A percentile compares a stretch with the other conserved stretches of the same genome.
Conservation (phyloP, 306 rosid species). For the Crataegus laevigata region DNA sequence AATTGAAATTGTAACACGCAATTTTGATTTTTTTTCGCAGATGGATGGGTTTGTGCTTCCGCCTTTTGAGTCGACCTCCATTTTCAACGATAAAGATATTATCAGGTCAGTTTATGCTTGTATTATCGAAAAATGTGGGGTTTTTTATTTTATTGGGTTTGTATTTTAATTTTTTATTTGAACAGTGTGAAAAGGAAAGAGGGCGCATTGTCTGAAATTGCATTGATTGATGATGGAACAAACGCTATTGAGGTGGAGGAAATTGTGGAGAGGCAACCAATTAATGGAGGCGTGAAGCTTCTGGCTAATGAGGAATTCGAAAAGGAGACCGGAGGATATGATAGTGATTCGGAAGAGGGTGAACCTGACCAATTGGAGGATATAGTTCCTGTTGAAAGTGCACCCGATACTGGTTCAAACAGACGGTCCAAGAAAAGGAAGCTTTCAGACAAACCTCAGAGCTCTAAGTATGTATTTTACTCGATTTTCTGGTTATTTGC, state of each 20-base stretch:
- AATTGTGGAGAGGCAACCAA: conserved; percentile 18
- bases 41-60: conserved; percentile 95
- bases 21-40: conserved; percentile 30
- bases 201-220: conserved; percentile 13
- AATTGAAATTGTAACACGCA: not conserved
- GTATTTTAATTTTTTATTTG: not conserved
- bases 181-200: conserved; percentile 62
- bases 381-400: conserved; percentile 19
- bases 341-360: conserved; percentile 28
- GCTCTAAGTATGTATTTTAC: conserved; percentile 45
- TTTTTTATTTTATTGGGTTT: not conserved
- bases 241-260: conserved; percentile 13
- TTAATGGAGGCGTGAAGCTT: conserved; percentile 31
- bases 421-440: conserved; percentile 61
- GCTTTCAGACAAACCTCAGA: conserved; percentile 47
- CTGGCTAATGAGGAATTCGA: conserved; percentile 47
- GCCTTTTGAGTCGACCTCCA: conserved; percentile 69
- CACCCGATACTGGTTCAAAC: conserved; percentile 1
- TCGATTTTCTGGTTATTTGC: not conserved
- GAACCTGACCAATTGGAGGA: conserved; percentile 31
- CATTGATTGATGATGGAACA: conserved; percentile 23
- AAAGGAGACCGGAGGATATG: conserved; percentile 38
- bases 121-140: not conserved
- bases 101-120: conserved; percentile 43
- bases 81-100: conserved; percentile 78